Evolutionary conservation across 495 filamentous ascomycete species (phyloP).

Genomic region (Chaetomium tenue): DNA sequence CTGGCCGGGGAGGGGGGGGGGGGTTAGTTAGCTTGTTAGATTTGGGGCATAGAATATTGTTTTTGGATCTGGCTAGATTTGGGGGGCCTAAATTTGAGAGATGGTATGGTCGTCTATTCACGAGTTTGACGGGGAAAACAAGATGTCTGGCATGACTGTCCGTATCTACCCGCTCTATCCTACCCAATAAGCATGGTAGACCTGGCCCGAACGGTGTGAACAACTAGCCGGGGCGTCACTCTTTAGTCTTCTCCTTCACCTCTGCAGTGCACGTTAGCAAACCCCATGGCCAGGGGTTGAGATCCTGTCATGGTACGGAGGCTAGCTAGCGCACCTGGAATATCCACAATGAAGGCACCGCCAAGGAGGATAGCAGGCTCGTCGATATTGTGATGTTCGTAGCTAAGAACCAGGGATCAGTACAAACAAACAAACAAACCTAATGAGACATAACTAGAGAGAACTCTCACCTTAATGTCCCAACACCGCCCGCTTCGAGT

Average conservation of each 20-base stretch:
- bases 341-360: constrained; percentile 61
- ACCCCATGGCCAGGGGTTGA: neutral
- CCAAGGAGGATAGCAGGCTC: constrained; percentile 71
- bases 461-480: constrained; percentile 62
- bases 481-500: constrained; percentile 81
- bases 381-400: constrained; percentile 63
- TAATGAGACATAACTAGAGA: neutral
- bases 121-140: neutral
- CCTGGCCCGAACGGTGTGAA: neutral
- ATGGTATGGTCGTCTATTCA: neutral
- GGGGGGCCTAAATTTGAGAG: too few relatives aligned
- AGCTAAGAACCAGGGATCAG: constrained; percentile 42
- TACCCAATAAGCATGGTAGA: neutral
- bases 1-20: neutral
- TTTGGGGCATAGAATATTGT: neutral
- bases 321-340: constrained; percentile 25
- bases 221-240: neutral
- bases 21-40: too few relatives aligned
- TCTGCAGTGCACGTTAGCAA: constrained; percentile 1
- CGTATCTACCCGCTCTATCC: neutral
- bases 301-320: neutral
- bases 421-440: neutral
- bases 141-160: neutral
- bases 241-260: neutral
- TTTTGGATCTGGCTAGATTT: neutral